phyloP scores from a whole-genome alignment of 495 filamentous ascomycete species.

The Mytilinidion resinicola region DNA sequence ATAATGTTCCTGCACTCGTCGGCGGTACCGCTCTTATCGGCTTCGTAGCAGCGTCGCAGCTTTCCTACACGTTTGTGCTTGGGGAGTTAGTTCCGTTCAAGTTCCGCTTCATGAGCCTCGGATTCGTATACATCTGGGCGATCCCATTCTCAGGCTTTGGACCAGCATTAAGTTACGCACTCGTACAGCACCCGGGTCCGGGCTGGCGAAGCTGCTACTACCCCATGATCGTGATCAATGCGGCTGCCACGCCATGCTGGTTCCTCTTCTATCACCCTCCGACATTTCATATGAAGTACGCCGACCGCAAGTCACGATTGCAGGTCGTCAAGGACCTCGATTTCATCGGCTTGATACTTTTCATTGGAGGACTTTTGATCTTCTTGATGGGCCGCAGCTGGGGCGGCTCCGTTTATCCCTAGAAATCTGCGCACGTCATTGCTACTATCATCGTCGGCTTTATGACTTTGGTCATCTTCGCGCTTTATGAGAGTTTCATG shows the following conservation, averaged over 20 bases:
- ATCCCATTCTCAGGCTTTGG: neutral
- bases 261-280: neutral
- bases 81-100: slow-evolving; percentile 18
- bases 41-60: neutral
- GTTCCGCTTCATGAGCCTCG: slow-evolving; percentile 5
- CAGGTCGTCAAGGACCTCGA: neutral
- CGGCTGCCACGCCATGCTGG: neutral
- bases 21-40: neutral
- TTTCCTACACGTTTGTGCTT: slow-evolving; percentile 4
- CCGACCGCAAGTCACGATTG: neutral
- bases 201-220: slow-evolving; percentile 17
- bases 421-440: neutral
- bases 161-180: neutral
- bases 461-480: neutral
- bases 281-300: neutral
- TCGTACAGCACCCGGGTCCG: neutral
- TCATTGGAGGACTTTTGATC: neutral
- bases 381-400: neutral
- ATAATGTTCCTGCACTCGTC: neutral
- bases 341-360: neutral
- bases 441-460: neutral
- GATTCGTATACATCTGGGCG: neutral
- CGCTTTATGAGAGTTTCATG: slow-evolving; percentile 1
- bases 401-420: neutral
- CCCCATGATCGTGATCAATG: slow-evolving; percentile 6